A percentile compares a stretch with the other conserved stretches of the same genome.
Evolutionary conservation across 352 stramenopile species (phyloP).

Genomic region (Phytophthora pinifolia): DNA sequence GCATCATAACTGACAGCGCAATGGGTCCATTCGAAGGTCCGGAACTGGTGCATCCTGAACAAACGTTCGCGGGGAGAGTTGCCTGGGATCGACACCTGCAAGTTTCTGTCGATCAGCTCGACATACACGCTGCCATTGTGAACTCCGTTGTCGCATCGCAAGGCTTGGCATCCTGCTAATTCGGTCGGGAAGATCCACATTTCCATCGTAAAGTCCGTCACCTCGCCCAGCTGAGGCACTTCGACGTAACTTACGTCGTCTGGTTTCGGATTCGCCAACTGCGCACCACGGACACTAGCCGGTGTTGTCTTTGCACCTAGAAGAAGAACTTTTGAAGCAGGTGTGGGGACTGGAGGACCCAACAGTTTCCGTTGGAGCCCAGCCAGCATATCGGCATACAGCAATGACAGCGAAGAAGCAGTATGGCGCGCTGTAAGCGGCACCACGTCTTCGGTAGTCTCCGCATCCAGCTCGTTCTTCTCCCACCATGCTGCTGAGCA

Average conservation of each 20-base stretch:
- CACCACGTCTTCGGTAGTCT: conserved; percentile 9
- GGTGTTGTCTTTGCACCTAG: conserved; percentile 47
- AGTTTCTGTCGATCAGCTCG: conserved; percentile 60
- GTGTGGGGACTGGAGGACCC: conserved; percentile 15
- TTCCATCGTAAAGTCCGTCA: conserved; percentile 74
- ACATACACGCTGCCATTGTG: conserved; percentile 68
- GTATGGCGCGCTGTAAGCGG: conserved; percentile 48
- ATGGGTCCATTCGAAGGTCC: conserved; percentile 72
- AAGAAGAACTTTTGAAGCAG: conserved; percentile 57
- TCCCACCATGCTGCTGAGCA: conserved; percentile 62
- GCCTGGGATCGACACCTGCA: conserved; percentile 75
- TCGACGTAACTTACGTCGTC: conserved; percentile 71
- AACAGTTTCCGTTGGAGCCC: conserved; percentile 65
- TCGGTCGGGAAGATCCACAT: conserved; percentile 80
- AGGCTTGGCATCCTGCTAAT: conserved; percentile 56
- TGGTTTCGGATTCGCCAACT: conserved; percentile 35
- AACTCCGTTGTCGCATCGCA: conserved; percentile 78
- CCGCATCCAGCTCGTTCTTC: conserved; percentile 44
- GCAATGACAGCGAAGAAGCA: conserved; percentile 68
- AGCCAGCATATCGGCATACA: conserved; percentile 74
- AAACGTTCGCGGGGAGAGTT: conserved; percentile 71
- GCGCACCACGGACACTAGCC: conserved; percentile 14
- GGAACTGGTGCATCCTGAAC: conserved; percentile 56
- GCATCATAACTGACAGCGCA: conserved; percentile 56
- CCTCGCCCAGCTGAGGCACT: conserved; percentile 57